These are phyloP conservation scores for Westerdykella aurantiaca DNA, from an alignment of 2,329 filamentous ascomycete species.

Conservation along the genomic window DNA sequence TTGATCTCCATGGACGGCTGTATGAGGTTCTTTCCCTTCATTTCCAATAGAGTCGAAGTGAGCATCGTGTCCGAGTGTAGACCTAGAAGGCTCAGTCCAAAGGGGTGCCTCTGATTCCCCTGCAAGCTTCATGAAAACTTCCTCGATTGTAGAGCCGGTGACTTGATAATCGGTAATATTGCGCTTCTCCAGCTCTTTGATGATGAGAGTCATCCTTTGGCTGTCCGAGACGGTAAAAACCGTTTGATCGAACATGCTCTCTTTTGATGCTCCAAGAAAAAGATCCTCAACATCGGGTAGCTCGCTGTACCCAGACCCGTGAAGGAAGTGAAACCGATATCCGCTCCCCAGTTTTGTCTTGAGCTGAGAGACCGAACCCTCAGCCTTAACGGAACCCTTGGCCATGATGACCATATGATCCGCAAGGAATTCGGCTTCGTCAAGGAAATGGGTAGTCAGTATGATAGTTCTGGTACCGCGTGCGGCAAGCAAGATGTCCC, in stretches of 20 bases:
- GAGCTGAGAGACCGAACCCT: constrained; percentile 74
- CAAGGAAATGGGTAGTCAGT: constrained; percentile 82
- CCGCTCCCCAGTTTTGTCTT: constrained; percentile 74
- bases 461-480: constrained; percentile 75
- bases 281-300: constrained; percentile 12
- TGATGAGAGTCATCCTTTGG: constrained; percentile 60
- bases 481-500: constrained; percentile 82
- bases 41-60: constrained; percentile 15
- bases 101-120: constrained; percentile 50
- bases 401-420: constrained; percentile 82
- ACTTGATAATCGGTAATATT: constrained; percentile 71
- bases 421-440: constrained; percentile 79
- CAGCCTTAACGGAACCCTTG: constrained; percentile 69
- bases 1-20: background rate
- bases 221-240: constrained; percentile 68
- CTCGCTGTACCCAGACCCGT: constrained; percentile 17
- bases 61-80: background rate
- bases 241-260: constrained; percentile 54
- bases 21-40: constrained; percentile 3
- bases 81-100: background rate
- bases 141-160: constrained; percentile 79
- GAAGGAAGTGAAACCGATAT: constrained; percentile 58
- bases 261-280: constrained; percentile 7
- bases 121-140: constrained; percentile 77
- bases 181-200: constrained; percentile 58